phyloP scores from a whole-genome alignment of 2,329 filamentous ascomycete species.

The Trichoderma simmonsii region DNA sequence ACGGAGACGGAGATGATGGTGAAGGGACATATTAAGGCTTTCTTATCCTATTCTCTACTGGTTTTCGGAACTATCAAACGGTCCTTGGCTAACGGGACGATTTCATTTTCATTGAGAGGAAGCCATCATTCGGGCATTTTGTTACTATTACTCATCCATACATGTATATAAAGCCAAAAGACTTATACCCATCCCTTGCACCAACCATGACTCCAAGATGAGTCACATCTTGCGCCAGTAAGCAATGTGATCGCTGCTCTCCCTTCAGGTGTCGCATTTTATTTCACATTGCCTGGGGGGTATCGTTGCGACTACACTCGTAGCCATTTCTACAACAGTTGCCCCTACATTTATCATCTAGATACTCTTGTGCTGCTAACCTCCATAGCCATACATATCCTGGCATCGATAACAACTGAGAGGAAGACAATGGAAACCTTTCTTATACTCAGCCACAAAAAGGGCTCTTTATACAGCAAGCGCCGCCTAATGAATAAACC shows the following conservation, averaged over 20 bases:
- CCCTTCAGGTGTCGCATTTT: not conserved
- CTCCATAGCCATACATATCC: constrained; percentile 29
- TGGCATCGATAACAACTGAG: constrained; percentile 16
- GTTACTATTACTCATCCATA: not conserved
- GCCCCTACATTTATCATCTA: not conserved
- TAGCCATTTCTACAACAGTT: not conserved
- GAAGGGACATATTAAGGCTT: constrained; percentile 38
- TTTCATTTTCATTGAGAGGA: not conserved
- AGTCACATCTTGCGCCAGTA: not conserved
- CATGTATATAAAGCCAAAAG: not conserved
- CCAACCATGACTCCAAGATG: not conserved
- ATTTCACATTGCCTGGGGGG: not conserved
- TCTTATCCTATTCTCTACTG: not conserved
- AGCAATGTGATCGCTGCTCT: not conserved
- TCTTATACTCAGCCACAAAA: constrained; percentile 7
- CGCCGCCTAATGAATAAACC: constrained; percentile 8
- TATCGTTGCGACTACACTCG: constrained; percentile 4
- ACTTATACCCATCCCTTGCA: constrained; percentile 12
- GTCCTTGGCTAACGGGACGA: not conserved
- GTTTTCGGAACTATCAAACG: not conserved
- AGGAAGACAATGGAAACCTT: not conserved
- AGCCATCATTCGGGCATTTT: not conserved
- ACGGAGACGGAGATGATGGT: constrained; percentile 51
- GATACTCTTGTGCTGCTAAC: constrained; percentile 1
- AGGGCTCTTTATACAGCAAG: not conserved